Conservation (phyloP, 1,139 yeast genomes). For the Suhomyces taliae region DNA sequence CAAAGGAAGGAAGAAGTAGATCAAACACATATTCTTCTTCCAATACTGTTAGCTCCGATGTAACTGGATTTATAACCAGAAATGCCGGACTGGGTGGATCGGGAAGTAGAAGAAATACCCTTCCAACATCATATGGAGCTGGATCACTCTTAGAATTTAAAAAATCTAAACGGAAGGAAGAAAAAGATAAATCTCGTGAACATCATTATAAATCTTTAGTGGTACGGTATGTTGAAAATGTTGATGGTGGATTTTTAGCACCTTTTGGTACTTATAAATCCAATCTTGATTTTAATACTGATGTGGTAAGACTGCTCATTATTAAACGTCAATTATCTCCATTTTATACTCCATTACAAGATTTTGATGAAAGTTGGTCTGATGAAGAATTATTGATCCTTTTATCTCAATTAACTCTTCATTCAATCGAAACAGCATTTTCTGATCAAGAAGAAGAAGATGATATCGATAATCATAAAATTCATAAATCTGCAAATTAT, state of each 20-base stretch:
- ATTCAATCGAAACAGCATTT: conserved; percentile 58
- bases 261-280: conserved; percentile 85
- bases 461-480: conserved; percentile 56
- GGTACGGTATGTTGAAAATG: conserved; percentile 58
- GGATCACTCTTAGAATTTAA: conserved; percentile 23
- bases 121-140: conserved; percentile 15
- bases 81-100: conserved; percentile 3
- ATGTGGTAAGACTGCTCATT: conserved; percentile 67
- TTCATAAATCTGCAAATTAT: conserved; percentile 51
- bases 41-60: conserved; percentile 10
- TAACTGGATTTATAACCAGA: conserved; percentile 13
- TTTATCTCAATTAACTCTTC: conserved; percentile 55
- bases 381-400: conserved; percentile 66
- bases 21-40: conserved; percentile 16
- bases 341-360: conserved; percentile 86
- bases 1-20: conserved; percentile 47
- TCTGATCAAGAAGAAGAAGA: conserved; percentile 52
- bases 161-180: conserved; percentile 39
- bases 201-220: conserved; percentile 56
- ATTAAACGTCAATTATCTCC: conserved; percentile 72
- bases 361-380: conserved; percentile 72
- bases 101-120: conserved; percentile 20
- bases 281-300: conserved; percentile 72
- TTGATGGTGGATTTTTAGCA: conserved; percentile 80
- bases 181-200: conserved; percentile 53